These are phyloP conservation scores for Lavandula angustifolia DNA, from an alignment of 257 asterid species.

Conservation along the genomic window DNA sequence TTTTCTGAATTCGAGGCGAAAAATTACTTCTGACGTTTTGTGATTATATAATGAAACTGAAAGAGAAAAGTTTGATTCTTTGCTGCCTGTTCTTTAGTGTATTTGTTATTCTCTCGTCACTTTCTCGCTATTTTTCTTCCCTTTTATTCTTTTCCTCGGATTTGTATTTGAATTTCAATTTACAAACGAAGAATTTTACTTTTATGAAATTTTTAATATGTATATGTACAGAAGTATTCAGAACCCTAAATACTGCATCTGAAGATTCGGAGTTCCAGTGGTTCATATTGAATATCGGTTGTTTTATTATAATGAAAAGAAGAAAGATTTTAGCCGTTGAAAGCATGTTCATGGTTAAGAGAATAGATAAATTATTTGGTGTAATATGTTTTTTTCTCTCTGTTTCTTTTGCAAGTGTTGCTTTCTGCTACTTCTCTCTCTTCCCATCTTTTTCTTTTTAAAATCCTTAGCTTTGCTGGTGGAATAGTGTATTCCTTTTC, in stretches of 20 bases:
- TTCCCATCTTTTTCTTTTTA: slow-evolving; percentile 26
- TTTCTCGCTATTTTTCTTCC: slow-evolving; percentile 23
- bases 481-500: slow-evolving; percentile 25
- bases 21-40: neutral
- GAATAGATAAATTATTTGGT: slow-evolving; percentile 33
- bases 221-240: neutral
- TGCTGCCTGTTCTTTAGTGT: slow-evolving; percentile 13
- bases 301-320: neutral
- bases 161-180: slow-evolving; percentile 32
- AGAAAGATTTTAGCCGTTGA: neutral
- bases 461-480: slow-evolving; percentile 33
- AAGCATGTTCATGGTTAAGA: slow-evolving; percentile 37
- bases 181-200: slow-evolving; percentile 14
- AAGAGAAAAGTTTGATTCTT: slow-evolving; percentile 17
- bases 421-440: slow-evolving; percentile 32
- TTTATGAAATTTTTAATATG: neutral
- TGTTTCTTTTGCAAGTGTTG: slow-evolving; percentile 38
- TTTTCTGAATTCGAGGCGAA: neutral
- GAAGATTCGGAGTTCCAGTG: neutral
- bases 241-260: neutral
- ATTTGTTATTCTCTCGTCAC: slow-evolving; percentile 17
- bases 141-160: slow-evolving; percentile 33
- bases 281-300: neutral
- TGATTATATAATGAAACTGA: neutral
- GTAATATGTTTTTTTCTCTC: slow-evolving; percentile 24